phyloP scores from a whole-genome alignment of 108 stramenopile genomes.

The Pseudonitzschia delicatissima region DNA sequence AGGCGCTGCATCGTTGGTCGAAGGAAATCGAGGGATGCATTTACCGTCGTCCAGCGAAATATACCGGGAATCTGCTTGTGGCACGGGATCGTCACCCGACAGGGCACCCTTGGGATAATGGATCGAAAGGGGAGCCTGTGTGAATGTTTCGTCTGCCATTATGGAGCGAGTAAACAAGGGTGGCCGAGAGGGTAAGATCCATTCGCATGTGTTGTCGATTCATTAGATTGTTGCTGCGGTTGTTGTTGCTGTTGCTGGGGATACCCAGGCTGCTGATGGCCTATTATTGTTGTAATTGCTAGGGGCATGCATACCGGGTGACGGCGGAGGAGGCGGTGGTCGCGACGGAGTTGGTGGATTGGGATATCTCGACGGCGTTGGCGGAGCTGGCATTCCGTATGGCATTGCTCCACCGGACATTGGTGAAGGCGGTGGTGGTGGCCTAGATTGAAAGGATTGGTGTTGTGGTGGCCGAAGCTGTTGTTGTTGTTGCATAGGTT shows the following conservation, averaged over 20 bases:
- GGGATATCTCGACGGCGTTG: constrained; percentile 15
- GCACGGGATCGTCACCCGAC: constrained; percentile 28
- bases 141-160: not conserved
- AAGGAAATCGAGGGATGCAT: constrained; percentile 59
- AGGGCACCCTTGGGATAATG: constrained; percentile 31
- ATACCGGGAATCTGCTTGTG: constrained; percentile 58
- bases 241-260: constrained; percentile 14
- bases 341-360: not conserved
- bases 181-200: constrained; percentile 1
- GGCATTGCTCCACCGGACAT: not conserved
- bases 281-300: not conserved
- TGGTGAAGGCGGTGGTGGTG: constrained; percentile 7
- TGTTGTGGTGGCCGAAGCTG: constrained; percentile 6
- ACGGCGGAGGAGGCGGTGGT: constrained; percentile 8
- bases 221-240: not conserved
- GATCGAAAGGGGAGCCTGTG: not conserved
- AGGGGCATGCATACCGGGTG: not conserved
- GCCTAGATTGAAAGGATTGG: not conserved
- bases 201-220: not conserved
- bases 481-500: not conserved
- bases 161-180: constrained; percentile 9
- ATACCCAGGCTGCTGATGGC: not conserved
- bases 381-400: not conserved
- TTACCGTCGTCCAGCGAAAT: constrained; percentile 54
- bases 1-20: constrained; percentile 54